Conservation (phyloP, 75 land plant genomes). For the Ceratopteris richardii region DNA sequence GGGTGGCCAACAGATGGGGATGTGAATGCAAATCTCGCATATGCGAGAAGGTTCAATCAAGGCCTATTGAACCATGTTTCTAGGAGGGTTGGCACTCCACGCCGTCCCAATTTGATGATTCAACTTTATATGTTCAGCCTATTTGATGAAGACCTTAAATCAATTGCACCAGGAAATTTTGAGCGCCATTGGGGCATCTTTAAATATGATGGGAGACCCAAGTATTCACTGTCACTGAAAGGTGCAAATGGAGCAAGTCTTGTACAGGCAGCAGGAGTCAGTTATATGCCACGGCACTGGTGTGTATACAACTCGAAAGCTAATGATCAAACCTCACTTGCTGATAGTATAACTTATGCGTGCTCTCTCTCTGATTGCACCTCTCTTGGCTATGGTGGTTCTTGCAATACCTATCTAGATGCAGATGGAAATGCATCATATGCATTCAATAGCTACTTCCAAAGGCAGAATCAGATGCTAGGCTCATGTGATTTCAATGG, state of each 20-base stretch:
- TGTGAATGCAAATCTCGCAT: slow-evolving; percentile 24
- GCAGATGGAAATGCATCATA: slow-evolving; percentile 34
- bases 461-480: slow-evolving; percentile 17
- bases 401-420: slow-evolving; percentile 28
- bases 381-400: slow-evolving; percentile 36
- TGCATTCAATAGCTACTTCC: slow-evolving; percentile 45
- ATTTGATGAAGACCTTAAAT: slow-evolving; percentile 64
- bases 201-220: slow-evolving; percentile 49
- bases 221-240: slow-evolving; percentile 43
- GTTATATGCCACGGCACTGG: slow-evolving; percentile 40
- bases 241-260: slow-evolving; percentile 17
- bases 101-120: slow-evolving; percentile 22
- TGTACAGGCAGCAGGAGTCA: slow-evolving; percentile 32
- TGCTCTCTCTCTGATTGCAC: slow-evolving; percentile 43
- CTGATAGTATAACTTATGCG: slow-evolving; percentile 36
- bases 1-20: slow-evolving; percentile 85
- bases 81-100: slow-evolving; percentile 46
- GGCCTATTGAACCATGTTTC: slow-evolving; percentile 35
- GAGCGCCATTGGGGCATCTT: slow-evolving; percentile 85
- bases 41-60: slow-evolving; percentile 50
- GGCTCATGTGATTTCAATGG: slow-evolving; percentile 30
- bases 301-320: slow-evolving; percentile 35
- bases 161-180: slow-evolving; percentile 59
- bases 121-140: slow-evolving; percentile 53
- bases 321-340: slow-evolving; percentile 13